phyloP scores from a whole-genome alignment of 2,329 filamentous ascomycete genomes.

The Allantophomopsis lycopodina region DNA sequence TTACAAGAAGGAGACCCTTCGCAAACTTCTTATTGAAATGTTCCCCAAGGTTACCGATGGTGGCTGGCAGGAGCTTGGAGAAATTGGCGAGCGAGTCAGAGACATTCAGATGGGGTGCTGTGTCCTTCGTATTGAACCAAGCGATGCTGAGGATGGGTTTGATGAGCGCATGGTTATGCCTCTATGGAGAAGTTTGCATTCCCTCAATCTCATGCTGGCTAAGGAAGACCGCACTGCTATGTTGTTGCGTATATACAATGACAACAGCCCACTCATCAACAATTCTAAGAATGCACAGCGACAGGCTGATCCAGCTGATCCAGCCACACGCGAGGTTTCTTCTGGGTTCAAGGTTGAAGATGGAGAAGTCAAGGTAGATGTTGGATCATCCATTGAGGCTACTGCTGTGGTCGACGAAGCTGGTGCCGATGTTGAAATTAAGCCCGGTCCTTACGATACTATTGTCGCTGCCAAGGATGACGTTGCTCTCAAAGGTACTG shows the following conservation, averaged over 20 bases:
- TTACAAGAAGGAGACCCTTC: slow-evolving; percentile 65
- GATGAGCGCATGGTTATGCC: slow-evolving; percentile 76
- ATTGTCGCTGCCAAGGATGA: slow-evolving; percentile 8
- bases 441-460: slow-evolving; percentile 11
- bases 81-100: slow-evolving; percentile 73
- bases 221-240: slow-evolving; percentile 93
- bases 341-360: slow-evolving; percentile 9
- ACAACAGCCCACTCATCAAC: slow-evolving; percentile 68
- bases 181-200: slow-evolving; percentile 85
- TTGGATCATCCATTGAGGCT: slow-evolving; percentile 8
- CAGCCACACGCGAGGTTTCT: slow-evolving; percentile 2
- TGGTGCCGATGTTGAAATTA: slow-evolving; percentile 6
- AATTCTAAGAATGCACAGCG: slow-evolving; percentile 20
- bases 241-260: slow-evolving; percentile 82
- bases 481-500: slow-evolving; percentile 2
- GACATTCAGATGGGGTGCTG: slow-evolving; percentile 85
- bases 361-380: slow-evolving; percentile 10
- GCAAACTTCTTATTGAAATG: slow-evolving; percentile 82
- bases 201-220: slow-evolving; percentile 91
- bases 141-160: slow-evolving; percentile 46
- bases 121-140: slow-evolving; percentile 72
- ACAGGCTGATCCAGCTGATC: slow-evolving; percentile 6
- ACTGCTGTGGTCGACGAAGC: slow-evolving; percentile 6
- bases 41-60: slow-evolving; percentile 77
- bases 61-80: slow-evolving; percentile 63